Percentiles rank a stretch among this genome's conserved stretches.
Conservation (phyloP, 1,284 basidiomycete species). For the Sphaerobolus stellatus region DNA sequence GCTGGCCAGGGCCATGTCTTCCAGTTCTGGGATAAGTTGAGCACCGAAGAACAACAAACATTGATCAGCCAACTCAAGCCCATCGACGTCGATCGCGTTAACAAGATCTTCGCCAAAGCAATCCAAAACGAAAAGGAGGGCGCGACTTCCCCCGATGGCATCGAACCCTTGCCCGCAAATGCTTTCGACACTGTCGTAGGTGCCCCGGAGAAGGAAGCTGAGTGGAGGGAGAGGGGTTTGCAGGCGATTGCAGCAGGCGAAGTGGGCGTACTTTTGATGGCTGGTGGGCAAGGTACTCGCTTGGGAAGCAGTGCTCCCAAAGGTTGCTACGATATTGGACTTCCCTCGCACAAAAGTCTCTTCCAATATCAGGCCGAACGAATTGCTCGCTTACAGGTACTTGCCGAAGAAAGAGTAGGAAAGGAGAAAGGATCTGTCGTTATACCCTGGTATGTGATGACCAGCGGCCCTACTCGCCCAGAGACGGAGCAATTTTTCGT, state of each 20-base stretch:
- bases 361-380: conserved; percentile 98
- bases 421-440: conserved; percentile 59
- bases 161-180: conserved; percentile 78
- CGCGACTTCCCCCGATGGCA: conserved; percentile 43
- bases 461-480: conserved; percentile 89
- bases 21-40: conserved; percentile 80
- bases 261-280: conserved; percentile 94
- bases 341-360: conserved; percentile 90
- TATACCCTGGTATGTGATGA: conserved; percentile 99
- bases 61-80: conserved; percentile 75
- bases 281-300: conserved; percentile 96
- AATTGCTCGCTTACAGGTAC: conserved; percentile 76
- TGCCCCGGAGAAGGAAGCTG: conserved; percentile 53
- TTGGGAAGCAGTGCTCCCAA: conserved; percentile 92
- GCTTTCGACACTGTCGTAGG: conserved; percentile 66
- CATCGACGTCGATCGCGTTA: conserved; percentile 90
- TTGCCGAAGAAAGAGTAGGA: conserved; percentile 63
- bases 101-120: conserved; percentile 82
- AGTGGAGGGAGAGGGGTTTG: conserved; percentile 78
- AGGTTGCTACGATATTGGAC: conserved; percentile 95
- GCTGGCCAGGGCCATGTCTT: conserved; percentile 91
- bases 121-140: conserved; percentile 64
- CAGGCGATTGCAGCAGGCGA: conserved; percentile 78
- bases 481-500: conserved; percentile 88
- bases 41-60: conserved; percentile 59